A percentile compares a stretch with the other conserved stretches of the same genome.
Evolutionary conservation across 1,284 basidiomycete genomes (phyloP).

Genomic region (Naganishia sp.): DNA sequence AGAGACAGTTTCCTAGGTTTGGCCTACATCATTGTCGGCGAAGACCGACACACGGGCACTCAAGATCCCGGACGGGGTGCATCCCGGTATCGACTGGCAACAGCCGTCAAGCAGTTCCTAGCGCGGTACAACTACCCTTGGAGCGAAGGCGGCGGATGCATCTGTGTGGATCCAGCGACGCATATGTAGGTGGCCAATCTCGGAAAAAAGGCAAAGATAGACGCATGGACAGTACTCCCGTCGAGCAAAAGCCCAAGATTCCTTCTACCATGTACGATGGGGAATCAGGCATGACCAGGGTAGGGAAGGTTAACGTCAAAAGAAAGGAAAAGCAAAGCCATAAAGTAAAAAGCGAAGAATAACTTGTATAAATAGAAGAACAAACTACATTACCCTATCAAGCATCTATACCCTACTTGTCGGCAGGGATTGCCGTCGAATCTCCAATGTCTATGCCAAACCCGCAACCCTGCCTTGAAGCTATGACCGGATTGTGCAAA

Average conservation of each 20-base stretch:
- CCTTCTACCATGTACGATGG: constrained; percentile 61
- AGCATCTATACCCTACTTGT: too few relatives aligned
- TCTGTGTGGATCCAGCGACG: constrained; percentile 69
- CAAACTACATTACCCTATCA: too few relatives aligned
- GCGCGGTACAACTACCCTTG: constrained; percentile 94
- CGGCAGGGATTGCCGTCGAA: too few relatives aligned
- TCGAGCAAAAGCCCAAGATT: constrained; percentile 55
- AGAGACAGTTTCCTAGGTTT: constrained; percentile 80
- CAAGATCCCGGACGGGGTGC: constrained; percentile 78
- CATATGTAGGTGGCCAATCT: constrained; percentile 24
- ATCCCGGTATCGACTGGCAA: constrained; percentile 75
- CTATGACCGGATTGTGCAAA: too few relatives aligned
- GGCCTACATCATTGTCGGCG: constrained; percentile 86
- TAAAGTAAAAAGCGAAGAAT: constrained; percentile 25
- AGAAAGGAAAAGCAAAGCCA: constrained; percentile 37
- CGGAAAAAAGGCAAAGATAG: background rate
- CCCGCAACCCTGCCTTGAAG: too few relatives aligned
- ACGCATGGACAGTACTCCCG: too few relatives aligned
- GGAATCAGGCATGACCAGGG: constrained; percentile 40
- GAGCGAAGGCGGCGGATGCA: constrained; percentile 84
- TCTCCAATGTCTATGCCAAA: too few relatives aligned
- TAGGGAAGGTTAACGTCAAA: constrained; percentile 32
- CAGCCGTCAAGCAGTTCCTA: constrained; percentile 83
- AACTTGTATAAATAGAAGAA: too few relatives aligned
- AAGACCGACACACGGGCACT: constrained; percentile 90